Conservation (phyloP, 2,329 filamentous ascomycete species). For the Exophiala oligosperma region DNA sequence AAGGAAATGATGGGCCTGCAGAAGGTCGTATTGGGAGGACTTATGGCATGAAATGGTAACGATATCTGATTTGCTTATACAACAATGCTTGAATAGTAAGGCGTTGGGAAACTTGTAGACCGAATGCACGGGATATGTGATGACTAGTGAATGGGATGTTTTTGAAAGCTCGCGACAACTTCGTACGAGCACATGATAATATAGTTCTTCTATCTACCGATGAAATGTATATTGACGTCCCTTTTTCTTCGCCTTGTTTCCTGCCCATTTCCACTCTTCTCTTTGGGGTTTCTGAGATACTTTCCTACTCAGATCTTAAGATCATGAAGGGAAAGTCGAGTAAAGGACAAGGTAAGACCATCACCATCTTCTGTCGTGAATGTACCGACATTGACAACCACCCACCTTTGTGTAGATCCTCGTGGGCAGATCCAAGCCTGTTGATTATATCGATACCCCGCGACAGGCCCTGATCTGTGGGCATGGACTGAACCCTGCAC, state of each 20-base stretch:
- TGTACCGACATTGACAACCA: too few relatives aligned
- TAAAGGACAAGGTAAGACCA: too few relatives aligned
- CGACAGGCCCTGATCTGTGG: too few relatives aligned
- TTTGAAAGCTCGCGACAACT: not conserved
- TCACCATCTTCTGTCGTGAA: too few relatives aligned
- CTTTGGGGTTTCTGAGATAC: too few relatives aligned
- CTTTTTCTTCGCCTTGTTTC: not conserved
- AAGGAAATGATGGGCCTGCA: constrained; percentile 81
- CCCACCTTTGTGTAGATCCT: too few relatives aligned
- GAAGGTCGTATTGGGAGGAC: constrained; percentile 82
- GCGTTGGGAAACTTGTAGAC: constrained; percentile 8
- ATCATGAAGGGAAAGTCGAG: too few relatives aligned
- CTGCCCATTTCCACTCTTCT: not conserved
- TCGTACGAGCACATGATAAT: not conserved
- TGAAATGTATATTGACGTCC: not conserved
- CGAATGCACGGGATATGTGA: not conserved
- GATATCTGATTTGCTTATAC: constrained; percentile 2
- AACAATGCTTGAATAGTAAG: constrained; percentile 18
- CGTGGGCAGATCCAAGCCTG: too few relatives aligned
- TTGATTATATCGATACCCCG: too few relatives aligned
- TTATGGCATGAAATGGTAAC: constrained; percentile 56
- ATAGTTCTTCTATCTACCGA: not conserved
- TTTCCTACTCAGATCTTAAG: too few relatives aligned
- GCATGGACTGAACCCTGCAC: too few relatives aligned
- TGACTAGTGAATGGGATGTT: not conserved